Evolutionary conservation across 441 rosid species (phyloP).

Genomic region (Populus tomentosa): DNA sequence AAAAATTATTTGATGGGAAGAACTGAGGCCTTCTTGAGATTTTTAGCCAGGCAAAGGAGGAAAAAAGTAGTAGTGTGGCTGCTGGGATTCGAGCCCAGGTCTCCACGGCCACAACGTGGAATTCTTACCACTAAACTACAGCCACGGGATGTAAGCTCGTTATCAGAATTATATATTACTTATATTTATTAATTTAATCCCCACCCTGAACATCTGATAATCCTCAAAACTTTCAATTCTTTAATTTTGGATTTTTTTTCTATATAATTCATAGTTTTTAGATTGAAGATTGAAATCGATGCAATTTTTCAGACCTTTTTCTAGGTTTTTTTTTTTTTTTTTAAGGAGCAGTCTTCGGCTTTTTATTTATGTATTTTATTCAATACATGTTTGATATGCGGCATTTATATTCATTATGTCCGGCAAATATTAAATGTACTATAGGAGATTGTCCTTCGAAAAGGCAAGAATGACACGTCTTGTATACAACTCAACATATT

Average conservation of each 20-base stretch:
- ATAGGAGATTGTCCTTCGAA: not conserved
- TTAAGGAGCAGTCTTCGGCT: too few species aligned
- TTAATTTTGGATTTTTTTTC: too few species aligned
- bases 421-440: not conserved
- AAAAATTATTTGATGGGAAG: too few species aligned
- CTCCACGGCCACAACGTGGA: slow-evolving; percentile 64
- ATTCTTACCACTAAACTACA: slow-evolving; percentile 51
- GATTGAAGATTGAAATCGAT: too few species aligned
- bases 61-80: slow-evolving; percentile 28
- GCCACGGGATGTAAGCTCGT: not conserved
- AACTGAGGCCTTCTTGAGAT: too few species aligned
- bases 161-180: not conserved
- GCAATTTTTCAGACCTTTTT: too few species aligned
- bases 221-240: too few species aligned
- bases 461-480: not conserved
- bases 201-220: not conserved
- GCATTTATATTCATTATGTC: not conserved
- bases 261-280: not conserved
- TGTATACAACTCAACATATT: too few species aligned
- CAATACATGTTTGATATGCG: not conserved
- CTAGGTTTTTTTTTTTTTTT: too few species aligned
- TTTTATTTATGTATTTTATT: too few species aligned
- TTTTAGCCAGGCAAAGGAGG: too few species aligned
- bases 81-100: slow-evolving; percentile 61
- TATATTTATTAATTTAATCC: too few species aligned